Conservation (phyloP, 75 land plant species). For the Cunninghamia lanceolata region DNA sequence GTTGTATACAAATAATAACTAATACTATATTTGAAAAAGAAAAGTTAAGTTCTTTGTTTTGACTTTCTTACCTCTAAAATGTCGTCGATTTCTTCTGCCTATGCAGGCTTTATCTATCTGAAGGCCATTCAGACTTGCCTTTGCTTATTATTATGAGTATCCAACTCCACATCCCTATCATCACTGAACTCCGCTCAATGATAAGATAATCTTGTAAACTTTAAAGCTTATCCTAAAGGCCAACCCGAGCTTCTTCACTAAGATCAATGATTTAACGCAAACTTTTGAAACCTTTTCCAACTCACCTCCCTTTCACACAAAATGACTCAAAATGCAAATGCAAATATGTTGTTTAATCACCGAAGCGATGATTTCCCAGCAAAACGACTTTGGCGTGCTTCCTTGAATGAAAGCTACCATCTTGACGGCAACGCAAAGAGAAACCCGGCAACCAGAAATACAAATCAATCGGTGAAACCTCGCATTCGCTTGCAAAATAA, state of each 20-base stretch:
- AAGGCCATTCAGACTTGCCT: too few relatives aligned
- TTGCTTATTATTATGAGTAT: too few relatives aligned
- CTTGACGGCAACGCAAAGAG: neutral
- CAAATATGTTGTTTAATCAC: neutral
- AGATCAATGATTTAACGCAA: neutral
- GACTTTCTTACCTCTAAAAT: too few relatives aligned
- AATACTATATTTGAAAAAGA: too few relatives aligned
- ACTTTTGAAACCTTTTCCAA: neutral
- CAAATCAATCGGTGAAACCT: neutral
- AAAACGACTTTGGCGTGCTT: neutral
- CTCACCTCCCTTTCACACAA: neutral
- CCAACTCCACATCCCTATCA: neutral
- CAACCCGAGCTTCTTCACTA: neutral
- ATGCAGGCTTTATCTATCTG: too few relatives aligned
- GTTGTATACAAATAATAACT: too few relatives aligned
- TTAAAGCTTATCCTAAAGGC: neutral
- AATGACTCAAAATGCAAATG: neutral
- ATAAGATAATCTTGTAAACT: neutral
- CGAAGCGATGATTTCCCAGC: neutral
- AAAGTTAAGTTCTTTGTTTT: too few relatives aligned
- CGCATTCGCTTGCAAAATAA: neutral
- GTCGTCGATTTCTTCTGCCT: too few relatives aligned
- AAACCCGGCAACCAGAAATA: neutral
- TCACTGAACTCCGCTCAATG: neutral
- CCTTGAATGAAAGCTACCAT: neutral